Percentiles rank a stretch among this genome's conserved stretches.
Conservation (phyloP, 139 green algal species). For the Chlamydomonas incerta region DNA sequence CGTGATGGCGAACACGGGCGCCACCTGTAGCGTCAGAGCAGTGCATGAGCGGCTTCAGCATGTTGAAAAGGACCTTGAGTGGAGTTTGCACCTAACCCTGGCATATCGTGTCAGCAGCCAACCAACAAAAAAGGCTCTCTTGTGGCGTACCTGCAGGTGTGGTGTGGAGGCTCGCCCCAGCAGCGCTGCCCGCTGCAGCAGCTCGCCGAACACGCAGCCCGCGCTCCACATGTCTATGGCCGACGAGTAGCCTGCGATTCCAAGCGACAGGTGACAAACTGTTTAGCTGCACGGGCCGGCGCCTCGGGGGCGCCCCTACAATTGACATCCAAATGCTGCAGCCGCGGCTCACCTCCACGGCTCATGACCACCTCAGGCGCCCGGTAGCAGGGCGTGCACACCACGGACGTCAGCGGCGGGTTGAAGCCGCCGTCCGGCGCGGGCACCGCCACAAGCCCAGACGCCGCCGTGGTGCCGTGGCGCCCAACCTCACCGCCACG, state of each 20-base stretch:
- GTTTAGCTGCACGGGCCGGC: too few relatives aligned
- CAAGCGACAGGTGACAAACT: too few relatives aligned
- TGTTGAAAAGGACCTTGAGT: too few relatives aligned
- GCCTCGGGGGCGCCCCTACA: too few relatives aligned
- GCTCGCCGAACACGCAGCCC: constrained; percentile 93
- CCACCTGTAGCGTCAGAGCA: too few relatives aligned
- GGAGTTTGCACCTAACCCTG: too few relatives aligned
- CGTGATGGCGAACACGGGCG: constrained; percentile 84
- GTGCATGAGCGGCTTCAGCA: too few relatives aligned
- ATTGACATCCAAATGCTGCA: too few relatives aligned
- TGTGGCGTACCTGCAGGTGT: constrained; percentile 79
- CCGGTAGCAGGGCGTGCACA: constrained; percentile 78
- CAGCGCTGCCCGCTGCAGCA: constrained; percentile 84
- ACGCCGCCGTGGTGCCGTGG: neutral
- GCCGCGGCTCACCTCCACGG: constrained; percentile 47
- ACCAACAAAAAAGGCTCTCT: too few relatives aligned
- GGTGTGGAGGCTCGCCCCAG: constrained; percentile 79
- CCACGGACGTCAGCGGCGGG: constrained; percentile 80
- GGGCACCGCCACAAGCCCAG: constrained; percentile 3
- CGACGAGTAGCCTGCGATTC: too few relatives aligned
- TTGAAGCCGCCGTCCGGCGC: constrained; percentile 44
- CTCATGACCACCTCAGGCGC: constrained; percentile 69
- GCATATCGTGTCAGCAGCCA: too few relatives aligned
- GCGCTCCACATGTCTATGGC: constrained; percentile 82
- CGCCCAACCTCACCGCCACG: too few relatives aligned